These are phyloP conservation scores for Irpex sp. DNA, from an alignment of 1,284 basidiomycete species.

Conservation along the genomic window DNA sequence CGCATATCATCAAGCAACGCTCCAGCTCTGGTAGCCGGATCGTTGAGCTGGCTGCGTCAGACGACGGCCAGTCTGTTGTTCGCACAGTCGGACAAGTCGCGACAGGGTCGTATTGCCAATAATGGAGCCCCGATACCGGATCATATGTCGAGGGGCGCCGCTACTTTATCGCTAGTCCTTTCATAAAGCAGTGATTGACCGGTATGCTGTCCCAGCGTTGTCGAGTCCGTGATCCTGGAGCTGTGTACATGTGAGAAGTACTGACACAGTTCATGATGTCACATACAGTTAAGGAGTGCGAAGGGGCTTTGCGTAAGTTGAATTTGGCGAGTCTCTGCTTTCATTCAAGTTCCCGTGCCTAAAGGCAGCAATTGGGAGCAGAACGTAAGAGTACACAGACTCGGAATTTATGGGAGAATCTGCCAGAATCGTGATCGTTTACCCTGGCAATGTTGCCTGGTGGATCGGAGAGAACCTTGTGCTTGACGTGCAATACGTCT, in stretches of 20 bases:
- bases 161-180: background rate
- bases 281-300: background rate
- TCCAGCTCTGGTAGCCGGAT: background rate
- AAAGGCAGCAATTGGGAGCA: no score
- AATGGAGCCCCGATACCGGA: background rate
- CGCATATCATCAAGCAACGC: no score
- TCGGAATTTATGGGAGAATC: no score
- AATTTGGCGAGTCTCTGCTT: no score
- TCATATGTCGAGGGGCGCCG: background rate
- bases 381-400: no score
- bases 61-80: background rate
- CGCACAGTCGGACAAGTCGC: background rate
- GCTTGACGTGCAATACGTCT: no score
- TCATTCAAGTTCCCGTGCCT: no score
- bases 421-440: no score
- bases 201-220: background rate
- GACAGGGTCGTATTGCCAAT: background rate
- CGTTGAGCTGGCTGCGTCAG: background rate
- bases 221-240: background rate
- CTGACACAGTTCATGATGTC: background rate
- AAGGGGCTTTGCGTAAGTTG: background rate
- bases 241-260: background rate
- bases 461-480: no score
- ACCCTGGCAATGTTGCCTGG: no score
- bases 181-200: background rate